These are phyloP conservation scores for Parasitella parasitica DNA, from an alignment of 371 early-diverging fungal genomes.

Conservation along the genomic window DNA sequence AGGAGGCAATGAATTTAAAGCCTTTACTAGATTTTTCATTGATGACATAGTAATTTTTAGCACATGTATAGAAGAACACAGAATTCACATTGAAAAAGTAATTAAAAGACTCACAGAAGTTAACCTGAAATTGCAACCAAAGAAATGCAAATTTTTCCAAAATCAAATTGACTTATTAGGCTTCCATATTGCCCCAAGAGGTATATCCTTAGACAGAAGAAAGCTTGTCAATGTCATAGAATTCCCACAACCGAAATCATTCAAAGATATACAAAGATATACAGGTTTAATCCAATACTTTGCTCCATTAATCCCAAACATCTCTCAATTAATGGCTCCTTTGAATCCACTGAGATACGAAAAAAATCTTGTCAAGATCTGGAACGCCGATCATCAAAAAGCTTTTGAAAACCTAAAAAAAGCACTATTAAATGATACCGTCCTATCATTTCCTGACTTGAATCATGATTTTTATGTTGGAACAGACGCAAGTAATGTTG, in stretches of 20 bases:
- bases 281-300: slow-evolving; percentile 25
- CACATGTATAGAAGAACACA: slow-evolving; percentile 9
- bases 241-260: slow-evolving; percentile 5
- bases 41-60: too few species aligned
- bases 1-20: too few species aligned
- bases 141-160: slow-evolving; percentile 13
- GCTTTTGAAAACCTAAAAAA: too few species aligned
- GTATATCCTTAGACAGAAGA: slow-evolving; percentile 7
- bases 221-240: slow-evolving; percentile 17
- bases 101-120: slow-evolving; percentile 14
- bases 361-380: too few species aligned
- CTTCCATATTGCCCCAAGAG: slow-evolving; percentile 8
- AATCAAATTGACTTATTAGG: slow-evolving; percentile 9
- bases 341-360: too few species aligned
- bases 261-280: slow-evolving; percentile 18
- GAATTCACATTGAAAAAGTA: background rate
- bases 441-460: too few species aligned
- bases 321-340: background rate
- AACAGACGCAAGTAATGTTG: too few species aligned
- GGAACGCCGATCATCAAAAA: too few species aligned
- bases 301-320: background rate
- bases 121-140: slow-evolving; percentile 17
- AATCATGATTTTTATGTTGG: too few species aligned
- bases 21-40: too few species aligned
- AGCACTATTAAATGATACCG: too few species aligned